These are phyloP conservation scores for Dipodascus geniculatus DNA, from an alignment of 805 yeast species.

Conservation along the genomic window DNA sequence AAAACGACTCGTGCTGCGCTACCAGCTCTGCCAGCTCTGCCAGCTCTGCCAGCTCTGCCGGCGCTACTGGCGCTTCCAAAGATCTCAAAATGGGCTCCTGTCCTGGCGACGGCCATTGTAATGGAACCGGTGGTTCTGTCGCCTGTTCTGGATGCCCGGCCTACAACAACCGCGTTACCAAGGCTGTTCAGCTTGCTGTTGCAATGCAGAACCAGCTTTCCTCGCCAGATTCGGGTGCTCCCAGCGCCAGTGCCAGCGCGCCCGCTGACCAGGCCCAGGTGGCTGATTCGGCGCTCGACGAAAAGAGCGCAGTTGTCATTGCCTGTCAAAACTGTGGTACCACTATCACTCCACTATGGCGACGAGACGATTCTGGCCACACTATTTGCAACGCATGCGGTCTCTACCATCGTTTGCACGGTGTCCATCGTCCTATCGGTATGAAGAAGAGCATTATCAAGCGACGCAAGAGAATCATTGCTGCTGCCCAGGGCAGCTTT, in stretches of 20 bases:
- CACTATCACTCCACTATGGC: slow-evolving; percentile 79
- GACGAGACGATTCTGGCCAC: slow-evolving; percentile 70
- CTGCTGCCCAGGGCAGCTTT: slow-evolving; percentile 3
- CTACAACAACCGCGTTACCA: slow-evolving; percentile 46
- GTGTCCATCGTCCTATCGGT: slow-evolving; percentile 62
- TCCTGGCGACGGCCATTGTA: slow-evolving; percentile 68
- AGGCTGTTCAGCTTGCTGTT: slow-evolving; percentile 12
- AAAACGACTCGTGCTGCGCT: neutral
- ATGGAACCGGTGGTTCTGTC: slow-evolving; percentile 76
- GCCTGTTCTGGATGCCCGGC: slow-evolving; percentile 82
- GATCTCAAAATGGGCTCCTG: slow-evolving; percentile 38
- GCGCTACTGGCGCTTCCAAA: no score
- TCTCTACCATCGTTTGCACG: slow-evolving; percentile 62
- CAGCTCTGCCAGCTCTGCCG: neutral
- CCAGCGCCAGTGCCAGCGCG: slow-evolving; percentile 5
- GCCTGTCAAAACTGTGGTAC: slow-evolving; percentile 80
- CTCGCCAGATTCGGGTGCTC: slow-evolving; percentile 4
- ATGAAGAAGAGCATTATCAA: slow-evolving; percentile 65
- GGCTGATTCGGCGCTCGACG: slow-evolving; percentile 9
- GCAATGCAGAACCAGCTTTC: slow-evolving; percentile 6
- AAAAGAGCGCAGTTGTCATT: slow-evolving; percentile 38
- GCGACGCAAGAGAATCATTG: slow-evolving; percentile 48
- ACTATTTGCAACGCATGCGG: slow-evolving; percentile 86
- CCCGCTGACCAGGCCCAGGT: neutral
- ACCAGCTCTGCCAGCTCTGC: neutral